Evolutionary conservation across 2,329 filamentous ascomycete species (phyloP), one percentile per base, ranked within the genome.

Genomic region (Cladophialophora exuberans): DNA sequence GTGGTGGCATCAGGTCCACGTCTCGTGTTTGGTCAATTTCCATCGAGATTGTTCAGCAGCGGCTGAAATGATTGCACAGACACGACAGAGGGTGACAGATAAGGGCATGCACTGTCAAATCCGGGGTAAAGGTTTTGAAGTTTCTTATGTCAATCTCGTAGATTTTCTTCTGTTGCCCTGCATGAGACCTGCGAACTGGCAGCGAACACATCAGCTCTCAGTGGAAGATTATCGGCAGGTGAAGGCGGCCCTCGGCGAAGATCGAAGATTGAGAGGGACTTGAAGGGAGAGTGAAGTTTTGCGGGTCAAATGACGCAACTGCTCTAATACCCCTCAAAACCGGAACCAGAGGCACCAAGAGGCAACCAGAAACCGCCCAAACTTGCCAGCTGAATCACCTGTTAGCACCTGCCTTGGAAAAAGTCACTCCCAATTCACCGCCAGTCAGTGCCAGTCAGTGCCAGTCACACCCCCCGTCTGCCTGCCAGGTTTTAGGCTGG

Each of bases 291-390:
- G 15, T 20, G 36, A 4, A 20, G 15, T 20, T 25, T 15, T 18
- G 17, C 35, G n/a, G 35, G 38, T 42, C 39, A 42, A 42, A 42
- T 42, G 39, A 42, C 39, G 39, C 39, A 42, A 26, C 39, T n/a
- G n/a, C n/a, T n/a, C n/a, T n/a, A n/a, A n/a, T n/a, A n/a, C n/a
- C n/a, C n/a, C n/a, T n/a, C n/a, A n/a, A n/a, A n/a, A n/a, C n/a
- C n/a, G n/a, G n/a, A n/a, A n/a, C n/a, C n/a, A n/a, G n/a, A n/a
- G n/a, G n/a, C n/a, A n/a, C n/a, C n/a, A n/a, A n/a, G n/a, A n/a
- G n/a, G n/a, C n/a, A n/a, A n/a, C n/a, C n/a, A n/a, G n/a, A n/a
- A n/a, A n/a, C n/a, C n/a, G n/a, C 35, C 26, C 9, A 22, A 18
- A 22, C 22, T n/a, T 42, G 39, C 18, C 39, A 42, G 18, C 18